Percentiles rank a stretch among this genome's conserved stretches.
These are phyloP conservation scores for Acrodontium crateriforme DNA, from an alignment of 2,329 filamentous ascomycete genomes.

Conservation along the genomic window DNA sequence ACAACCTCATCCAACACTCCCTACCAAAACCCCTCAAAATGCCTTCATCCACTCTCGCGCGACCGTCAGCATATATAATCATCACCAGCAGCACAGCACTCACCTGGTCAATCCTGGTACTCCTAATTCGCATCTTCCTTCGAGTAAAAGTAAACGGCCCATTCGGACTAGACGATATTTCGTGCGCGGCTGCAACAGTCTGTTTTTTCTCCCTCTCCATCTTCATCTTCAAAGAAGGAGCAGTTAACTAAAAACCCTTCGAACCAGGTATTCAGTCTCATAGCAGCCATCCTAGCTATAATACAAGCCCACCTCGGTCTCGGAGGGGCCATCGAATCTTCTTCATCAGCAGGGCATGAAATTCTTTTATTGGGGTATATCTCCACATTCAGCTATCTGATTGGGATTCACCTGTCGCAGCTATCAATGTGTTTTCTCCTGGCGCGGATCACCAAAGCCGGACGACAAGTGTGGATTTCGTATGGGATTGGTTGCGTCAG, in stretches of 20 bases:
- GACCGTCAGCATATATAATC: constrained; percentile 10
- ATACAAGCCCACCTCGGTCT: too few species aligned
- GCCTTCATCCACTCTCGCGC: constrained; percentile 11
- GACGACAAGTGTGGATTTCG: constrained; percentile 8
- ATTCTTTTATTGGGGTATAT: too few species aligned
- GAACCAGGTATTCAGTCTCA: too few species aligned
- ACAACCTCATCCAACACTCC: too few species aligned
- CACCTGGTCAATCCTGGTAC: constrained; percentile 12
- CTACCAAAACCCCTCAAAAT: too few species aligned
- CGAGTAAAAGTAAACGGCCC: constrained; percentile 17
- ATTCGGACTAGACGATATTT: constrained; percentile 15
- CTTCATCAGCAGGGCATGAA: too few species aligned
- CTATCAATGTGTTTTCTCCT: too few species aligned
- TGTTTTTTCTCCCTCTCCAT: constrained; percentile 14
- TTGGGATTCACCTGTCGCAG: too few species aligned
- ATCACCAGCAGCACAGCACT: constrained; percentile 12
- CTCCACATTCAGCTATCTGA: too few species aligned
- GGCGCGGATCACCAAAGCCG: constrained; percentile 11
- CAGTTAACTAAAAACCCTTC: too few species aligned
- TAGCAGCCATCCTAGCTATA: too few species aligned
- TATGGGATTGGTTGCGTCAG: constrained; percentile 8
- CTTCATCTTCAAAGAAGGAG: constrained; percentile 11
- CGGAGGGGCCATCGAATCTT: too few species aligned
- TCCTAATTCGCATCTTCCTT: constrained; percentile 16
- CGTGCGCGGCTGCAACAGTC: constrained; percentile 13